Percentiles rank a stretch among this genome's conserved stretches.
phyloP scores from a whole-genome alignment of 805 yeast species.

The Saccharomyces jurei region DNA sequence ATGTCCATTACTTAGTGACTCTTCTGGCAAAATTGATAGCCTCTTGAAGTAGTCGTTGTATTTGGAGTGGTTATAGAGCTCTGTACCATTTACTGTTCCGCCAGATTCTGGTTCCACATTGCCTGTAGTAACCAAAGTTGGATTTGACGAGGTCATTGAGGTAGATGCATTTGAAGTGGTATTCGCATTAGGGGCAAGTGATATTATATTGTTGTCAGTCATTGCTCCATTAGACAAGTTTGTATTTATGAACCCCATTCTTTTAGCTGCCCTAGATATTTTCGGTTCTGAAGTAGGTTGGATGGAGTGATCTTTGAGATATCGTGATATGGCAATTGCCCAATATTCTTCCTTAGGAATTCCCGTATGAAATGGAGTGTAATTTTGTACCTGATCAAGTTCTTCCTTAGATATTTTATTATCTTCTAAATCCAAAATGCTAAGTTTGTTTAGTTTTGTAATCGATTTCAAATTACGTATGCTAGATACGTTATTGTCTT shows the following conservation, averaged over 20 bases:
- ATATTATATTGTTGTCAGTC: slow-evolving; percentile 1
- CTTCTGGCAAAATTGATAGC: slow-evolving; percentile 56
- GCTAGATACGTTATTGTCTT: slow-evolving; percentile 44
- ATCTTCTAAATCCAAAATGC: slow-evolving; percentile 51
- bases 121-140: neutral
- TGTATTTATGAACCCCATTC: slow-evolving; percentile 59
- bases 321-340: slow-evolving; percentile 26
- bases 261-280: slow-evolving; percentile 54
- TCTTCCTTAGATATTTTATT: slow-evolving; percentile 52
- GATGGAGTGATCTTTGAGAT: slow-evolving; percentile 15
- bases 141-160: slow-evolving; percentile 1
- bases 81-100: slow-evolving; percentile 3
- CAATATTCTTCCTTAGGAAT: slow-evolving; percentile 34
- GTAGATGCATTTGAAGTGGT: slow-evolving; percentile 1
- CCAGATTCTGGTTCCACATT: neutral
- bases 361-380: slow-evolving; percentile 31
- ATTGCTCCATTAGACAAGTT: slow-evolving; percentile 10
- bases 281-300: slow-evolving; percentile 13
- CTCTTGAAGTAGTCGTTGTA: slow-evolving; percentile 60
- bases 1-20: slow-evolving; percentile 17
- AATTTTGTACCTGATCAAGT: slow-evolving; percentile 33
- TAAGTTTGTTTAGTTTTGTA: slow-evolving; percentile 43
- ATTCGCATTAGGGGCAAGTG: slow-evolving; percentile 6
- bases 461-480: slow-evolving; percentile 45
- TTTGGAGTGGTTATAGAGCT: slow-evolving; percentile 31